These are phyloP conservation scores for Hygrocybe punicea DNA, from an alignment of 768 basidiomycete species.

Conservation along the genomic window DNA sequence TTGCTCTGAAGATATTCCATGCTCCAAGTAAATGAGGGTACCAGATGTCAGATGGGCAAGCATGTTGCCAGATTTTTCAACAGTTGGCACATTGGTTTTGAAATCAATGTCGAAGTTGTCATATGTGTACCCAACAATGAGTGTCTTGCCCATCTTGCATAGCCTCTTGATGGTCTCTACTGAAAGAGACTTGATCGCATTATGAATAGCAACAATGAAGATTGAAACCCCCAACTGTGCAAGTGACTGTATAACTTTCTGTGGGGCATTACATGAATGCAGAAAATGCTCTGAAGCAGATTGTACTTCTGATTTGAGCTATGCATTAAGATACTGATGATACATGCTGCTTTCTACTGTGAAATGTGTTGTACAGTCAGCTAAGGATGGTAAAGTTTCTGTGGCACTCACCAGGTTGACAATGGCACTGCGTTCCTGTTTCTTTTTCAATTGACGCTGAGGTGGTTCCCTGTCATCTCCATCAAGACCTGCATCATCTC, in stretches of 20 bases:
- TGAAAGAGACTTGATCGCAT: too few species aligned
- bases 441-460: background rate
- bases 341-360: background rate
- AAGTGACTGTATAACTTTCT: constrained; percentile 27
- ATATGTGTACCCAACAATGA: too few species aligned
- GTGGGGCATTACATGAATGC: constrained; percentile 24
- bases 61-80: too few species aligned
- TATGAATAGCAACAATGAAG: too few species aligned
- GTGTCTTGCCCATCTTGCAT: too few species aligned
- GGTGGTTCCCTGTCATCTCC: background rate
- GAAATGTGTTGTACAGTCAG: background rate
- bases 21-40: too few species aligned
- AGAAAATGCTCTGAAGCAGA: constrained; percentile 4
- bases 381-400: background rate
- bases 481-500: background rate
- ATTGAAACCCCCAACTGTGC: constrained; percentile 31
- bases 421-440: background rate
- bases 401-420: background rate
- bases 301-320: constrained; percentile 4
- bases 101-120: too few species aligned
- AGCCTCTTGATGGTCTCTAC: too few species aligned
- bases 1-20: too few species aligned
- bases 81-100: too few species aligned
- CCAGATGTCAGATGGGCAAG: too few species aligned
- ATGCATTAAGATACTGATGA: background rate